Evolutionary conservation across 108 stramenopile species (phyloP), one percentile per base, ranked within the genome.

Genomic region (Mayamaea pseudoterrestris): DNA sequence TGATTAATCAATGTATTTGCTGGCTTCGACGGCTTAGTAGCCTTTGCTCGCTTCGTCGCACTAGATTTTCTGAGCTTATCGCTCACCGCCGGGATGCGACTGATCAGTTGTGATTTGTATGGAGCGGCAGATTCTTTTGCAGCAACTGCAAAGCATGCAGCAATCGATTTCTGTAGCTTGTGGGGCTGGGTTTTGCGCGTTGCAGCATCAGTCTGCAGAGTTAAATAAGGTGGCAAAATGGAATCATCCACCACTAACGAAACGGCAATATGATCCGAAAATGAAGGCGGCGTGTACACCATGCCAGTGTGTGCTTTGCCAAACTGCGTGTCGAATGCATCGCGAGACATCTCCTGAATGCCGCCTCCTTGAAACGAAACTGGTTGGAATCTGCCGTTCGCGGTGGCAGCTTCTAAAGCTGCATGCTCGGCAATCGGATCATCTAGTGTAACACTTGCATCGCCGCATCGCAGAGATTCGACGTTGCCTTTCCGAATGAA

Each of bases 231-330:
- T 18, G 42, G 41, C 30, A 42, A 43, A 21, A 34, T 46, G 12
- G 37, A 25, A 42, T 65, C 46, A 25, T 75, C 73, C 51, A 93
- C 49, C 30, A 84, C 44, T 24, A 90, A 45, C 0, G 89, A 89
- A 13, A 83, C 67, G 5, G 78, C 90, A 30, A 89, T 72, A 58
- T 95, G 93, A 69, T 95, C 93, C 5, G 80, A 83, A 36, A 83
- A 93, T 0, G 76, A 66, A 23, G 93, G 93, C 9, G 90, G 88
- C 0, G 90, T 93, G 54, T 95, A 93, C 4, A 92, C 66, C 44
- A 92, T 88, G n/a, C 90, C 89, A 13, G 80, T 90, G 39, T 90
- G 88, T 6, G 80, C 58, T 29, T 13, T 16, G 13, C 73, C 72
- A 50, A 88, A 83, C 45, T 91, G 93, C 6, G 75, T 68, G 47